Conservation (phyloP, 768 basidiomycete genomes). For the Postia placenta region DNA sequence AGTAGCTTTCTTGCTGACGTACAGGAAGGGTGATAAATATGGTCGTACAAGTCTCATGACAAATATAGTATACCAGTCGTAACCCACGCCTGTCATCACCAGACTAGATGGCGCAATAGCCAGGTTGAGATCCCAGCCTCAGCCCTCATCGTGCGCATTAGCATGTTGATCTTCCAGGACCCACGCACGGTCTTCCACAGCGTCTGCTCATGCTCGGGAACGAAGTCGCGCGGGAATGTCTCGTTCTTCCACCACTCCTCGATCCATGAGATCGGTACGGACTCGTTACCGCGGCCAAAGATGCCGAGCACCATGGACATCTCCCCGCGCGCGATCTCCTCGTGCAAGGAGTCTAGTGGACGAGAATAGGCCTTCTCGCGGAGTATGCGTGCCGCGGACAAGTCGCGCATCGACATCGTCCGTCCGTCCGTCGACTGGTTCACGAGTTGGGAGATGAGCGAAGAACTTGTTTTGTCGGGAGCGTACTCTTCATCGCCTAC, state of each 20-base stretch:
- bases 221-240: conserved; percentile 4
- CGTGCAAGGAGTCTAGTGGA: conserved; percentile 39
- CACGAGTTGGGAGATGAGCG: conserved; percentile 13
- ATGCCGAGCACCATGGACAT: conserved; percentile 60
- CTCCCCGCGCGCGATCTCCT: conserved; percentile 62
- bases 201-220: conserved; percentile 2
- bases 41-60: too few species aligned
- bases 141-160: background rate
- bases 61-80: too few species aligned
- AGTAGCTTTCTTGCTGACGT: too few species aligned
- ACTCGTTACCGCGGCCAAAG: conserved; percentile 23
- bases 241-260: conserved; percentile 6
- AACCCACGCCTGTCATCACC: too few species aligned
- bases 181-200: background rate
- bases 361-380: conserved; percentile 38
- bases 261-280: background rate
- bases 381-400: conserved; percentile 46
- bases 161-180: background rate
- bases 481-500: conserved; percentile 14
- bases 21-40: too few species aligned
- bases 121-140: background rate
- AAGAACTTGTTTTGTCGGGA: conserved; percentile 10
- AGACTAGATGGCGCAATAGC: too few species aligned
- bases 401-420: conserved; percentile 23
- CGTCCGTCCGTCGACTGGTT: conserved; percentile 4